Conservation (phyloP, 305 asterid genomes). For the Fraxinus xanthoxyloides region DNA sequence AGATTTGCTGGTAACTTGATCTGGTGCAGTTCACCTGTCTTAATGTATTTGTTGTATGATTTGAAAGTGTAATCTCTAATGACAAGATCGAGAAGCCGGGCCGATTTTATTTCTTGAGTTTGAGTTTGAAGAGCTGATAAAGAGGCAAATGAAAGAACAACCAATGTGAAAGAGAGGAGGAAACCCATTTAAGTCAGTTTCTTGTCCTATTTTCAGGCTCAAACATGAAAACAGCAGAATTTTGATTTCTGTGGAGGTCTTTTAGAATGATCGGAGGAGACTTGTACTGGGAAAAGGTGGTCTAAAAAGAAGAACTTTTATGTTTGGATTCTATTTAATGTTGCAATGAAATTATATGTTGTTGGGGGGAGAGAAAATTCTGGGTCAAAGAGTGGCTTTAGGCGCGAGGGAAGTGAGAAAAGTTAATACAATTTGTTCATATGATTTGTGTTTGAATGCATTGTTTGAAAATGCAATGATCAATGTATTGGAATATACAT, state of each 20-base stretch:
- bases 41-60: slow-evolving; percentile 44
- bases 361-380: neutral
- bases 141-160: slow-evolving; percentile 28
- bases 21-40: slow-evolving; percentile 52
- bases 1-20: slow-evolving; percentile 64
- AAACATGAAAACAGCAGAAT: neutral
- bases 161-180: slow-evolving; percentile 22
- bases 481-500: neutral
- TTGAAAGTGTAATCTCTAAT: slow-evolving; percentile 69
- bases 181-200: slow-evolving; percentile 25
- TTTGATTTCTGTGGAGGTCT: slow-evolving; percentile 2
- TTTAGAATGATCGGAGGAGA: neutral
- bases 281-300: neutral
- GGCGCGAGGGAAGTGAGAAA: neutral
- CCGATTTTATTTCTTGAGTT: slow-evolving; percentile 55
- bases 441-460: neutral
- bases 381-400: neutral
- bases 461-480: neutral
- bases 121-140: slow-evolving; percentile 22
- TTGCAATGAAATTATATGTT: neutral
- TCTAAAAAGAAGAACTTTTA: neutral
- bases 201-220: neutral
- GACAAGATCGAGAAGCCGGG: slow-evolving; percentile 58
- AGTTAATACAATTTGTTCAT: neutral
- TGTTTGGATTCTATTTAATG: neutral